Evolutionary conservation across 2,329 filamentous ascomycete genomes (phyloP).

Genomic region (Magnaporthiopsis incrustans): DNA sequence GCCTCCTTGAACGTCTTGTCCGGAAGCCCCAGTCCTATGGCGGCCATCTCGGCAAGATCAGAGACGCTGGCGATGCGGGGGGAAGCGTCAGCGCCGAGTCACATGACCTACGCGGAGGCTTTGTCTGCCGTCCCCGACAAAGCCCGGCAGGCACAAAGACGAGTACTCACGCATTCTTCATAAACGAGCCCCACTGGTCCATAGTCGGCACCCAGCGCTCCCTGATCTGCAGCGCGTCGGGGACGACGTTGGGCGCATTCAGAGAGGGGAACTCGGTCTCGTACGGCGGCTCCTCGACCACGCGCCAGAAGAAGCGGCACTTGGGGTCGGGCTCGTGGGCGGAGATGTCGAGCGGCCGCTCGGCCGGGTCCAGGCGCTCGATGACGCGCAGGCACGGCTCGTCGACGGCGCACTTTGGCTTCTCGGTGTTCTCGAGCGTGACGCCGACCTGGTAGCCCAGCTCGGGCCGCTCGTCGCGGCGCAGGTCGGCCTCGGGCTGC

Average conservation of each 20-base stretch:
- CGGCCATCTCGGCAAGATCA: slow-evolving; percentile 50
- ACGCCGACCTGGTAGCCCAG: slow-evolving; percentile 54
- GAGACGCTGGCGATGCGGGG: slow-evolving; percentile 32
- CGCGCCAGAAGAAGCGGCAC: slow-evolving; percentile 56
- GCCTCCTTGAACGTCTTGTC: slow-evolving; percentile 45
- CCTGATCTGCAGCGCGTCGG: slow-evolving; percentile 38
- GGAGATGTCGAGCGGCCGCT: slow-evolving; percentile 50
- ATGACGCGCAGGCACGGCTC: slow-evolving; percentile 53
- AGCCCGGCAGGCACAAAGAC: background rate
- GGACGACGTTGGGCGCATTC: slow-evolving; percentile 47
- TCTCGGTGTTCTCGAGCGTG: slow-evolving; percentile 55
- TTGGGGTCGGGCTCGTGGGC: slow-evolving; percentile 52
- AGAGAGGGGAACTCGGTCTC: slow-evolving; percentile 46
- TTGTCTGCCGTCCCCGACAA: too few species aligned
- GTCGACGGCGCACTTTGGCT: slow-evolving; percentile 55
- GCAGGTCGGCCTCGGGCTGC: slow-evolving; percentile 38
- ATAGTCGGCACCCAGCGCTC: slow-evolving; percentile 45
- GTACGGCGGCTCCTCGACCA: slow-evolving; percentile 46
- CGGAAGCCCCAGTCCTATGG: slow-evolving; percentile 46
- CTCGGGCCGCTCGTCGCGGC: slow-evolving; percentile 46
- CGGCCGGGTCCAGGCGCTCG: slow-evolving; percentile 40
- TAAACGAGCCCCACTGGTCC: slow-evolving; percentile 49
- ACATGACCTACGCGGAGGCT: background rate
- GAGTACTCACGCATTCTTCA: slow-evolving; percentile 48
- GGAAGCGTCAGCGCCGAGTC: background rate